A percentile compares a stretch with the other conserved stretches of the same genome.
Evolutionary conservation across 768 basidiomycete genomes (phyloP).

Genomic region (Kwoniella europaea): DNA sequence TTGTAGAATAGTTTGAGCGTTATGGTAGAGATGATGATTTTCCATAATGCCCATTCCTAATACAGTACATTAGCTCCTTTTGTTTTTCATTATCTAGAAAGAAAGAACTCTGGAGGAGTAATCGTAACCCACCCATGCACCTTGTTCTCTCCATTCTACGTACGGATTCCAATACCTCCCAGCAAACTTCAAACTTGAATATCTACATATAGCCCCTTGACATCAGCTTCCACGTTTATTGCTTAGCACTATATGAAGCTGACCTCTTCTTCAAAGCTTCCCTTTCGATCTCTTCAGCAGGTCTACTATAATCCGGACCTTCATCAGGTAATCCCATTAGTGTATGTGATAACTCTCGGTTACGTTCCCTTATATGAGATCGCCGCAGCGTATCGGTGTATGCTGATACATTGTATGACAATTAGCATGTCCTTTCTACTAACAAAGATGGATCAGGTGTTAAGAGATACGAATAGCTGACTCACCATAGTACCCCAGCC

Average conservation of each 20-base stretch:
- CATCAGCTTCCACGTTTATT: neutral
- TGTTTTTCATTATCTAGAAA: neutral
- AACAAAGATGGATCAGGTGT: too few relatives aligned
- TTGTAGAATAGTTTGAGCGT: slow-evolving; percentile 45
- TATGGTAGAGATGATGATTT: slow-evolving; percentile 39
- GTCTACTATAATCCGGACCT: slow-evolving; percentile 24
- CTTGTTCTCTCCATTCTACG: slow-evolving; percentile 52
- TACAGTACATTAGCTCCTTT: neutral
- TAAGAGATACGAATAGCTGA: neutral
- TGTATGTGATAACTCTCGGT: slow-evolving; percentile 22
- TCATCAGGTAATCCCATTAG: slow-evolving; percentile 30
- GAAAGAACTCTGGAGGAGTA: neutral
- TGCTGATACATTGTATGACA: too few relatives aligned
- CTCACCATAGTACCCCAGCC: slow-evolving; percentile 49
- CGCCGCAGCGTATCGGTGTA: slow-evolving; percentile 50
- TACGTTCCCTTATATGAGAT: slow-evolving; percentile 39
- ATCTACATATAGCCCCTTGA: slow-evolving; percentile 21
- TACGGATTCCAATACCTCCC: slow-evolving; percentile 53
- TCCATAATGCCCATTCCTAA: slow-evolving; percentile 53
- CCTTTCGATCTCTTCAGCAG: slow-evolving; percentile 47
- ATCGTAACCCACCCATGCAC: slow-evolving; percentile 37
- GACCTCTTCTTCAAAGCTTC: slow-evolving; percentile 48
- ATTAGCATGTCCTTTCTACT: too few relatives aligned
- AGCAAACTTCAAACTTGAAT: slow-evolving; percentile 42
- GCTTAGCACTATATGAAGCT: neutral